Conservation (phyloP, 2,329 filamentous ascomycete genomes). For the Cadophora sp. region DNA sequence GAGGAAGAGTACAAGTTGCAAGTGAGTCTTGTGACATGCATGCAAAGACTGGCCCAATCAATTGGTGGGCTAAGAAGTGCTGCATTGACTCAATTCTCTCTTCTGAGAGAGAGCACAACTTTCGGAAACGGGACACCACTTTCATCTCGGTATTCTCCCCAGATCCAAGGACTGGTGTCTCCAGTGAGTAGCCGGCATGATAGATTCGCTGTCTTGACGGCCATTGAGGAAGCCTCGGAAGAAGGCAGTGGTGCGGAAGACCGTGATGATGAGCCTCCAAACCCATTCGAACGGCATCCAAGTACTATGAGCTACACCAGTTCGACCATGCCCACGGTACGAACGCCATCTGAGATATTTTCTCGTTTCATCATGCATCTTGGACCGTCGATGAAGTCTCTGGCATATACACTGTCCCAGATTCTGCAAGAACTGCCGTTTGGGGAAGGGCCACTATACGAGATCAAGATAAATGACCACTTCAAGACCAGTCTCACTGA, state of each 20-base stretch:
- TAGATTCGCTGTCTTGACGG: constrained; percentile 56
- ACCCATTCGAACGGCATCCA: constrained; percentile 31
- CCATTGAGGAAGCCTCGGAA: constrained; percentile 68
- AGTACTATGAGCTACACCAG: constrained; percentile 36
- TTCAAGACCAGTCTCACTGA: constrained; percentile 82
- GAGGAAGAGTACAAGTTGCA: constrained; percentile 83
- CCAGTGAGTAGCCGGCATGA: constrained; percentile 49
- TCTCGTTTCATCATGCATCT: constrained; percentile 86
- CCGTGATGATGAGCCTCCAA: constrained; percentile 7
- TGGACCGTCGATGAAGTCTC: constrained; percentile 93
- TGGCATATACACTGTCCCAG: constrained; percentile 89
- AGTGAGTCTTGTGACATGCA: constrained; percentile 79
- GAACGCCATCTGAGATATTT: constrained; percentile 83
- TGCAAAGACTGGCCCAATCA: constrained; percentile 85
- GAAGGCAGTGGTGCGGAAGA: constrained; percentile 60
- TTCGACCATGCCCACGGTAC: constrained; percentile 51
- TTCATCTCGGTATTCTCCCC: constrained; percentile 20
- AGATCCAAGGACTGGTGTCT: constrained; percentile 18
- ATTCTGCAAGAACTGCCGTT: constrained; percentile 90
- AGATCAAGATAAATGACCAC: constrained; percentile 78
- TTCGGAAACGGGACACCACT: constrained; percentile 33
- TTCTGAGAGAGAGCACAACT: constrained; percentile 68
- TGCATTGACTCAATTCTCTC: constrained; percentile 84
- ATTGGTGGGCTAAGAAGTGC: constrained; percentile 91
- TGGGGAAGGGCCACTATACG: constrained; percentile 67